Percentiles rank a stretch among this genome's conserved stretches.
These are phyloP conservation scores for Arachnomyces sp. DNA, from an alignment of 2,329 filamentous ascomycete genomes.

Conservation along the genomic window DNA sequence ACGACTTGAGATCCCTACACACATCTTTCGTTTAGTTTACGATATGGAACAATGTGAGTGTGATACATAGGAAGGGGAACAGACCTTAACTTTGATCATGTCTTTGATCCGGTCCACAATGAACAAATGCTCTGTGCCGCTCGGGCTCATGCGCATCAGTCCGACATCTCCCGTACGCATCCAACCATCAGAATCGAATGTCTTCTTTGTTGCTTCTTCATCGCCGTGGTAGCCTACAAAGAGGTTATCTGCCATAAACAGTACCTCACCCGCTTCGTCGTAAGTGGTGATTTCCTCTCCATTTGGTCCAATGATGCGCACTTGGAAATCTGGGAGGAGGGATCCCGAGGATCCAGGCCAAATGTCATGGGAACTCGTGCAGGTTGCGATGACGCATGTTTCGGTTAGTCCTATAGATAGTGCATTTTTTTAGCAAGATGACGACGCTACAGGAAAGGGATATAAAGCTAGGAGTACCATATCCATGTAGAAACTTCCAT, in stretches of 20 bases:
- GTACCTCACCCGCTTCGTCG: slow-evolving; percentile 65
- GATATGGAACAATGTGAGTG: not conserved
- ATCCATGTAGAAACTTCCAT: slow-evolving; percentile 60
- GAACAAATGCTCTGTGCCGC: slow-evolving; percentile 26
- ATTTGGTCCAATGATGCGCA: slow-evolving; percentile 56
- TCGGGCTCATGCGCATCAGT: slow-evolving; percentile 10
- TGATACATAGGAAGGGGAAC: not conserved
- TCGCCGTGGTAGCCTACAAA: slow-evolving; percentile 76
- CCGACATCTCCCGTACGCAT: slow-evolving; percentile 21
- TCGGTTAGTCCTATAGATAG: slow-evolving; percentile 53
- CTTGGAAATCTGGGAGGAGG: slow-evolving; percentile 53
- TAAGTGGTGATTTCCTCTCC: slow-evolving; percentile 59
- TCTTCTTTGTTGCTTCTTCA: slow-evolving; percentile 65
- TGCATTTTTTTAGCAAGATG: not conserved
- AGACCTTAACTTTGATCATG: slow-evolving; percentile 20
- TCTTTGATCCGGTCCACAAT: slow-evolving; percentile 35
- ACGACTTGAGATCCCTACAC: slow-evolving; percentile 41
- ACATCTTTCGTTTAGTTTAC: not conserved
- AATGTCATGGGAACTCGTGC: slow-evolving; percentile 49
- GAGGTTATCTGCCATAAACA: slow-evolving; percentile 63
- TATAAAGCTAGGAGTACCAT: slow-evolving; percentile 33
- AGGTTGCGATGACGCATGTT: slow-evolving; percentile 54
- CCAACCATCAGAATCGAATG: slow-evolving; percentile 43
- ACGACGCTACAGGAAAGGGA: not conserved
- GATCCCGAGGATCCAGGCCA: slow-evolving; percentile 61